Conservation (phyloP, 2,329 filamentous ascomycete genomes). For the Orbilia blumenaviensis region DNA sequence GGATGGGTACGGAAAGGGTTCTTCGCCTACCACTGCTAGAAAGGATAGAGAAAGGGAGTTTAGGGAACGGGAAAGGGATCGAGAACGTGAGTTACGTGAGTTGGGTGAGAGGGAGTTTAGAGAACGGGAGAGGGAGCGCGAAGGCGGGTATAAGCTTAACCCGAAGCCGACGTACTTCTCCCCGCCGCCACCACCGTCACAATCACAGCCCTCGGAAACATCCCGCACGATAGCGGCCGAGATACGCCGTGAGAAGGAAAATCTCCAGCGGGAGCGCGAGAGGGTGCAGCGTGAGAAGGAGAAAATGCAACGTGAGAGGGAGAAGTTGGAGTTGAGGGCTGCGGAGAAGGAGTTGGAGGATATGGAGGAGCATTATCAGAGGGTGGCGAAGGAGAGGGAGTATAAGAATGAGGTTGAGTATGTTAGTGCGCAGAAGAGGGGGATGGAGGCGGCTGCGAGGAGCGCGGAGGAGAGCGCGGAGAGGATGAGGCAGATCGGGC, state of each 20-base stretch:
- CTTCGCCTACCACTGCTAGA: too few relatives aligned
- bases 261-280: constrained; percentile 7
- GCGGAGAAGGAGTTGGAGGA: constrained; percentile 29
- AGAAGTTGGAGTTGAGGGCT: constrained; percentile 15
- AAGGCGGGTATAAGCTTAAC: not conserved
- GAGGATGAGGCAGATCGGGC: constrained; percentile 3
- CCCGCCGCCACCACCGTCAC: not conserved
- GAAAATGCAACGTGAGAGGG: constrained; percentile 16
- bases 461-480: constrained; percentile 16
- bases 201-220: not conserved
- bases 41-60: too few relatives aligned
- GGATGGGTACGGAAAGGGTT: too few relatives aligned
- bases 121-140: not conserved
- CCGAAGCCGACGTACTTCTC: constrained; percentile 2
- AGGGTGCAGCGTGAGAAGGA: constrained; percentile 24
- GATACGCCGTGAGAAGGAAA: constrained; percentile 26
- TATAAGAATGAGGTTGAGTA: constrained; percentile 24
- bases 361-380: constrained; percentile 11
- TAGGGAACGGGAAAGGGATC: not conserved
- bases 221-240: too few relatives aligned
- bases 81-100: not conserved
- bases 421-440: constrained; percentile 19
- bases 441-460: constrained; percentile 6
- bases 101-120: not conserved
- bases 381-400: constrained; percentile 11